Conservation (phyloP, 78 protist species). For the Dictyostelium brefeldianum region DNA sequence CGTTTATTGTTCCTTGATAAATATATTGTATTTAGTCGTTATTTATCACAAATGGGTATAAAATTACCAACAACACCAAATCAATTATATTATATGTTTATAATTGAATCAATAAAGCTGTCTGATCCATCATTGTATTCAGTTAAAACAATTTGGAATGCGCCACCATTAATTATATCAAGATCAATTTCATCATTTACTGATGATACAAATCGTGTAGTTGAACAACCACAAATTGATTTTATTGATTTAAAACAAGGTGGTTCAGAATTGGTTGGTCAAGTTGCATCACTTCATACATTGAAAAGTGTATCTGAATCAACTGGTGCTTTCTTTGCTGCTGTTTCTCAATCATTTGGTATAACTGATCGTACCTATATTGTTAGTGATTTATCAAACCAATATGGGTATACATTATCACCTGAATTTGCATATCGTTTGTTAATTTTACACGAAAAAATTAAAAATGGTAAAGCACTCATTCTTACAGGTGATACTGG, state of each 20-base stretch:
- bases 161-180: constrained; percentile 49
- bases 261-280: background rate
- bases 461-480: constrained; percentile 24
- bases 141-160: constrained; percentile 8
- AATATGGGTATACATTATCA: constrained; percentile 59
- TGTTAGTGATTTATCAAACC: background rate
- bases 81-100: background rate
- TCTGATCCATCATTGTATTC: constrained; percentile 44
- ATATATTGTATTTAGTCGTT: background rate
- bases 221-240: constrained; percentile 11
- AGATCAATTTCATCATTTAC: background rate
- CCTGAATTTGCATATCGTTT: constrained; percentile 67
- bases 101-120: constrained; percentile 23
- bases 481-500: constrained; percentile 83
- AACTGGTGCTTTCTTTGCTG: background rate
- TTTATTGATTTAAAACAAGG: background rate
- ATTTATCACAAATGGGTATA: background rate
- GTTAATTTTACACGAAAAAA: constrained; percentile 49
- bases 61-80: background rate
- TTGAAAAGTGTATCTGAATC: background rate
- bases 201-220: background rate
- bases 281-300: background rate
- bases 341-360: constrained; percentile 14
- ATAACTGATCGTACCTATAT: constrained; percentile 8
- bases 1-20: constrained; percentile 20